These are phyloP conservation scores for Collybiopsis confluens DNA, from an alignment of 768 basidiomycete species.

Conservation along the genomic window DNA sequence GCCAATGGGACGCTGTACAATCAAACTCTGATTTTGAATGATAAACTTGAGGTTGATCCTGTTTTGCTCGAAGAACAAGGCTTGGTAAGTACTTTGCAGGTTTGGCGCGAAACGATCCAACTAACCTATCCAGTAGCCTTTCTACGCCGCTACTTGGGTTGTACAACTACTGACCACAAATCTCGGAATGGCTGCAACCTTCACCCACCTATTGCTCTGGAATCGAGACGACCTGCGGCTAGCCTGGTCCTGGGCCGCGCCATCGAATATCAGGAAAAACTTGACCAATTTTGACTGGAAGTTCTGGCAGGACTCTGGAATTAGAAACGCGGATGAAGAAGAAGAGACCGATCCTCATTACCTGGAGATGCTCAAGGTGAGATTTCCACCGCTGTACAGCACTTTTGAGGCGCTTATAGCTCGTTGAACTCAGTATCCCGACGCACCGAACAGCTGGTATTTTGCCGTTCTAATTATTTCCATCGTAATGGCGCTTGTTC, in stretches of 20 bases:
- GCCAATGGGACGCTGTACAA: constrained; percentile 12
- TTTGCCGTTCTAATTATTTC: constrained; percentile 35
- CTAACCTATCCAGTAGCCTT: constrained; percentile 31
- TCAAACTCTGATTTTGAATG: constrained; percentile 12
- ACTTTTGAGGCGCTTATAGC: too few relatives aligned
- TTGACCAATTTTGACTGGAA: constrained; percentile 33
- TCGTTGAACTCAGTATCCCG: constrained; percentile 35
- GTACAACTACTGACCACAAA: constrained; percentile 40
- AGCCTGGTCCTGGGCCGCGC: constrained; percentile 44
- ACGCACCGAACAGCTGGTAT: constrained; percentile 58
- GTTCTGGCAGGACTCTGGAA: constrained; percentile 39
- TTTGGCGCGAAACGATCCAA: too few relatives aligned
- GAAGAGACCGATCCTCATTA: constrained; percentile 44
- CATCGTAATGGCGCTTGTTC: constrained; percentile 36
- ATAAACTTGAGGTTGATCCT: too few relatives aligned
- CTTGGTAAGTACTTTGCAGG: too few relatives aligned
- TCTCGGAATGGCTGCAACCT: constrained; percentile 43
- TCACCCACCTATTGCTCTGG: constrained; percentile 45
- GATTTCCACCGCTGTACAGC: too few relatives aligned
- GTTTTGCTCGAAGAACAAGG: too few relatives aligned
- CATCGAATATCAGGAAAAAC: constrained; percentile 27
- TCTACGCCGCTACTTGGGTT: constrained; percentile 46
- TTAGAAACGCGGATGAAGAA: constrained; percentile 25
- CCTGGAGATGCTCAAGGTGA: constrained; percentile 46
- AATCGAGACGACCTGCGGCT: constrained; percentile 34